phyloP scores from a whole-genome alignment of 163 green algal species.

The Chloroidium sp. region DNA sequence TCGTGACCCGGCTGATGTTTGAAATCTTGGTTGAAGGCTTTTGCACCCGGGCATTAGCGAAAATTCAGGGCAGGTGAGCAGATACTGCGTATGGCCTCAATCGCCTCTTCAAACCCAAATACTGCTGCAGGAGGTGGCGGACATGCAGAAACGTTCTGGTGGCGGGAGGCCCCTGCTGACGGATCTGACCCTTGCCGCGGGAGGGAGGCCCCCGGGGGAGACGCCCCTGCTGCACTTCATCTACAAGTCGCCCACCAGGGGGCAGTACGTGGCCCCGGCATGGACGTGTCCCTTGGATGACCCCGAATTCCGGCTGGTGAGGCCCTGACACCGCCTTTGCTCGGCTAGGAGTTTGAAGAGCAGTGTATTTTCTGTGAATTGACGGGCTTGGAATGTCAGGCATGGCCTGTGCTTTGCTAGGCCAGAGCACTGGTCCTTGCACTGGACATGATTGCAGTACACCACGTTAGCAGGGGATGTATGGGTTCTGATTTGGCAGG shows the following conservation, averaged over 20 bases:
- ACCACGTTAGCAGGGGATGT: too few species aligned
- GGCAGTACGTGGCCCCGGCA: conserved; percentile 25
- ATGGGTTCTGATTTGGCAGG: too few species aligned
- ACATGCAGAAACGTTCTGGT: not conserved
- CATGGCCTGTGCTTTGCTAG: not conserved
- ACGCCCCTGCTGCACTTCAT: conserved; percentile 41
- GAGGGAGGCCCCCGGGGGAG: conserved; percentile 17
- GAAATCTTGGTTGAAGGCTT: too few species aligned
- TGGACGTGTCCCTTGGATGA: not conserved
- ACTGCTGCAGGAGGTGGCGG: not conserved
- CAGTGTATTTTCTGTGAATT: too few species aligned
- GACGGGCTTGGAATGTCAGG: too few species aligned
- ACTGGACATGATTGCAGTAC: not conserved
- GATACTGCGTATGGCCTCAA: not conserved
- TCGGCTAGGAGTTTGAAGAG: too few species aligned
- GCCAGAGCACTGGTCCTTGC: not conserved
- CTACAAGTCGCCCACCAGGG: conserved; percentile 16
- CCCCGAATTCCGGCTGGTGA: not conserved
- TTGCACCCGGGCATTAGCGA: too few species aligned
- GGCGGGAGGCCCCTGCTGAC: not conserved
- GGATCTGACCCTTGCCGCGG: conserved; percentile 14
- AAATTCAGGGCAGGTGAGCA: too few species aligned
- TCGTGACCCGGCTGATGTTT: too few species aligned
- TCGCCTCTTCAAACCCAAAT: not conserved
- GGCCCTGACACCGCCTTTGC: not conserved